These are phyloP conservation scores for Coelastrella sp. DNA, from an alignment of 139 green algal genomes.

Conservation along the genomic window DNA sequence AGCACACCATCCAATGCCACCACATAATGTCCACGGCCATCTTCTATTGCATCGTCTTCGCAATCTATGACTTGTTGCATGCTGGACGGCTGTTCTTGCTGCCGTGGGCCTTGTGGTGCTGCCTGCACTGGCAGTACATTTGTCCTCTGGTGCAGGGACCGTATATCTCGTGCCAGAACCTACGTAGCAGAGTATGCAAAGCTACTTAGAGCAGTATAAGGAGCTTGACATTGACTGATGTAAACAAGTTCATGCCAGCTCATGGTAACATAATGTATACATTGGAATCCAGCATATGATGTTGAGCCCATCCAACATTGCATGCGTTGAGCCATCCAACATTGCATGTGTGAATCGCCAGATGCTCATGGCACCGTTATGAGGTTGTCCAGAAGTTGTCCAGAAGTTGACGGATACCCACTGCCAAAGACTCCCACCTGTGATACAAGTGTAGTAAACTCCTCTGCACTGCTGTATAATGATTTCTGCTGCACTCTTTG, in stretches of 20 bases:
- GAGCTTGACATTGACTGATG: too few relatives aligned
- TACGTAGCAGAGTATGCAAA: slow-evolving; percentile 25
- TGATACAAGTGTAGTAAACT: slow-evolving; percentile 51
- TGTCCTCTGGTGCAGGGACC: slow-evolving; percentile 72
- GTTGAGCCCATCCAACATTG: too few relatives aligned
- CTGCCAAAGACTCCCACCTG: slow-evolving; percentile 45
- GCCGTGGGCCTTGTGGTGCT: background rate
- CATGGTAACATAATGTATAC: too few relatives aligned
- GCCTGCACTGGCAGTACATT: slow-evolving; percentile 42
- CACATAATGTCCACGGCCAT: slow-evolving; percentile 57
- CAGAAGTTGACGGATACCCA: too few relatives aligned
- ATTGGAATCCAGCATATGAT: too few relatives aligned
- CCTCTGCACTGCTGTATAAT: slow-evolving; percentile 43
- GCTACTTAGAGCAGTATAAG: too few relatives aligned
- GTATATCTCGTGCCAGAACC: slow-evolving; percentile 80
- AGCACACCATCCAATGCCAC: slow-evolving; percentile 73
- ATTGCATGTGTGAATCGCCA: too few relatives aligned
- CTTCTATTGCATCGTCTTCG: too few relatives aligned
- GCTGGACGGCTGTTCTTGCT: background rate
- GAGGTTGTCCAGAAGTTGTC: too few relatives aligned
- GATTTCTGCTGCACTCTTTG: background rate
- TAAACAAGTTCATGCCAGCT: too few relatives aligned
- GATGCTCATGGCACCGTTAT: too few relatives aligned
- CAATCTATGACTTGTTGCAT: background rate
- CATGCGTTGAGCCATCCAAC: too few relatives aligned